Evolutionary conservation across 768 basidiomycete species (phyloP).

Genomic region (Tulasnella sp.): DNA sequence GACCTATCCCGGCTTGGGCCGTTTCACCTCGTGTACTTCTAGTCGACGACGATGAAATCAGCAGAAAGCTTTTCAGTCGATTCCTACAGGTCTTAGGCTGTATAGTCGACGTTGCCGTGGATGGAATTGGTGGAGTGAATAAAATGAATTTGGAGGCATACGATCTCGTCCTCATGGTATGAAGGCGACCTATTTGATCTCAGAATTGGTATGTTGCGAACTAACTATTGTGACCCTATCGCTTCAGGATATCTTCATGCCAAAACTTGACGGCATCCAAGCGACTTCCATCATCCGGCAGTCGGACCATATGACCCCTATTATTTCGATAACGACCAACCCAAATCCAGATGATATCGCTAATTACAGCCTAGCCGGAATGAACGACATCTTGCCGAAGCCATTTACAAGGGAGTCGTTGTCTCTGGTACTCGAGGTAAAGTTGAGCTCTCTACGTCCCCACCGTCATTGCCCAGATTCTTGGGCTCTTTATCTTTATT

Average conservation of each 20-base stretch:
- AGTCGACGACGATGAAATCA: conserved; percentile 94
- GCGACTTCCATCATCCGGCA: conserved; percentile 92
- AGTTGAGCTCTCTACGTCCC: neutral
- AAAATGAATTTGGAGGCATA: conserved; percentile 98
- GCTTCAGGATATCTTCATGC: conserved; percentile 88
- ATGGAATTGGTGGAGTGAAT: conserved; percentile 86
- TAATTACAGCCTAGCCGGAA: conserved; percentile 84
- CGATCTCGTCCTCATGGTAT: conserved; percentile 90
- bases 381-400: conserved; percentile 96
- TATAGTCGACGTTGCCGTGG: conserved; percentile 88
- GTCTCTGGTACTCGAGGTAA: conserved; percentile 85
- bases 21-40: conserved; percentile 86
- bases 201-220: neutral
- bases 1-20: conserved; percentile 89
- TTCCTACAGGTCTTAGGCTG: conserved; percentile 95
- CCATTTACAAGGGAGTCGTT: conserved; percentile 95
- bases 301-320: conserved; percentile 92
- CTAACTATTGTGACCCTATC: neutral
- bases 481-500: neutral
- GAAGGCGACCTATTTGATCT: neutral
- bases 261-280: conserved; percentile 78
- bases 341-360: conserved; percentile 89
- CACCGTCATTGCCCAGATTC: conserved; percentile 15
- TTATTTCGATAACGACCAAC: conserved; percentile 97
- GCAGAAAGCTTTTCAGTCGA: conserved; percentile 81